Base-by-base conservation (phyloP, 176 grass and related monocot genomes). In the Bonia amplexicaulis region DNA sequence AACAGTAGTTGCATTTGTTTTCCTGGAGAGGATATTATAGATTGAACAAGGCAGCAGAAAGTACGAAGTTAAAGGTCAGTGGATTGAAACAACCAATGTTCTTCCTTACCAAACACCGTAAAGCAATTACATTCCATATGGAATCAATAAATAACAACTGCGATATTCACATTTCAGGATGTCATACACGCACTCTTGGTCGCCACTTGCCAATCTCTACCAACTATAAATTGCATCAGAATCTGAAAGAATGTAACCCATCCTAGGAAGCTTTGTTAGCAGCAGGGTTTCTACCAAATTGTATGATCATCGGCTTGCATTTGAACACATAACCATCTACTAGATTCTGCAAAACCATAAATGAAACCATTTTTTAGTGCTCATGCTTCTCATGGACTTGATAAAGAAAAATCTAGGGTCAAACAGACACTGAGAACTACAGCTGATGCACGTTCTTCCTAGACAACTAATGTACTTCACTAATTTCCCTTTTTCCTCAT, bases 251-350 rank as follows among this genome's bases (percentile, higher is more conserved):
- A 22, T 42, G 39, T 4, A 61, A 52, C 10, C 60, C 15, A 16
- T 69, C 61, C 52, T 83, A 92, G 29, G 85, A 85, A 72, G 80
- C 47, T 93, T 95, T 95, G 73, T 82, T 88, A 45, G 80, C 83
- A 87, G 85, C 85, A 88, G 96, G 89, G 74, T 88, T 98, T 20
- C 96, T 92, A 53, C 91, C 96, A 69, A 98, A 95, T 49, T 98
- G 96, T 74, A 98, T 95, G 69, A 98, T 94, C 78, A 95, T 94
- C 6, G 91, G 91, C 65, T 98, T 98, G 57, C 96, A 91, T 89
- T 95, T 94, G 83, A 95, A 95, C 59, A 90, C 87, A 71, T 87
- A 95, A 22, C 93, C 96, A 92, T 98, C 91, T 12, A 91, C 91
- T 59, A 98, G 58, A 90, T 81, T 95, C 95, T 97, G 92, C 82